Evolutionary conservation across 2,329 filamentous ascomycete genomes (phyloP).

Genomic region (Alternaria ventricosa): DNA sequence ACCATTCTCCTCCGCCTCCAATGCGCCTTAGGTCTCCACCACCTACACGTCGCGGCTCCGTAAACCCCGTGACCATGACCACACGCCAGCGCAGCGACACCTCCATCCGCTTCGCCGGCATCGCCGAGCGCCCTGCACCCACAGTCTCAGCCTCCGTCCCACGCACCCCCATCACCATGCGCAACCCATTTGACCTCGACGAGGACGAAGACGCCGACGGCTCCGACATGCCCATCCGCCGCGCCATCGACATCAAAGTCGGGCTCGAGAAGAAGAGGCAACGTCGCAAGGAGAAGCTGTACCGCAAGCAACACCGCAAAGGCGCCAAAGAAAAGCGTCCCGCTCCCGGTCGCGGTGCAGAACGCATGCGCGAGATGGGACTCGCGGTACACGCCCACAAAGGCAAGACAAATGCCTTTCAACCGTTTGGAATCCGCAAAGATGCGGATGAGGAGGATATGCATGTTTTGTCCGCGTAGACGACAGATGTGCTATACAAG

Average conservation of each 20-base stretch:
- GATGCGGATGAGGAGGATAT: slow-evolving; percentile 45
- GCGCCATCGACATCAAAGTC: slow-evolving; percentile 92
- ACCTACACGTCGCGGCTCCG: slow-evolving; percentile 60
- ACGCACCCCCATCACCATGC: slow-evolving; percentile 66
- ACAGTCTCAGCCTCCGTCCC: slow-evolving; percentile 87
- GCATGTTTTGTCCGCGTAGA: slow-evolving; percentile 54
- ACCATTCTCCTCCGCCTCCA: slow-evolving; percentile 52
- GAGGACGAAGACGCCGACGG: slow-evolving; percentile 48
- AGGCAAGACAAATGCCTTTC: slow-evolving; percentile 38
- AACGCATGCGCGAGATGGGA: slow-evolving; percentile 92
- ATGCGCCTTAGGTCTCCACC: slow-evolving; percentile 69
- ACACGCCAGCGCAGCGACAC: slow-evolving; percentile 49
- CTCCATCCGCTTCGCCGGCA: slow-evolving; percentile 56
- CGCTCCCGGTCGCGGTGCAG: slow-evolving; percentile 78
- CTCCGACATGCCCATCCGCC: slow-evolving; percentile 72
- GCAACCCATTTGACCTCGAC: slow-evolving; percentile 44
- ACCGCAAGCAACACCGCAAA: slow-evolving; percentile 86
- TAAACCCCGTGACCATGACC: slow-evolving; percentile 35
- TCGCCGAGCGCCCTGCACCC: slow-evolving; percentile 69
- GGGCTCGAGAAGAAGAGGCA: slow-evolving; percentile 93
- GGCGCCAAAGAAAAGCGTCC: slow-evolving; percentile 74
- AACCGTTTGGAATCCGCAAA: slow-evolving; percentile 32
- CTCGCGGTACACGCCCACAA: slow-evolving; percentile 82
- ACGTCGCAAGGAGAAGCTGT: slow-evolving; percentile 89
- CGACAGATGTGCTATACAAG: slow-evolving; percentile 6